A percentile compares a stretch with the other conserved stretches of the same genome.
Evolutionary conservation across 108 stramenopile species (phyloP).

Genomic region (Phaeodactylum tricornutum): DNA sequence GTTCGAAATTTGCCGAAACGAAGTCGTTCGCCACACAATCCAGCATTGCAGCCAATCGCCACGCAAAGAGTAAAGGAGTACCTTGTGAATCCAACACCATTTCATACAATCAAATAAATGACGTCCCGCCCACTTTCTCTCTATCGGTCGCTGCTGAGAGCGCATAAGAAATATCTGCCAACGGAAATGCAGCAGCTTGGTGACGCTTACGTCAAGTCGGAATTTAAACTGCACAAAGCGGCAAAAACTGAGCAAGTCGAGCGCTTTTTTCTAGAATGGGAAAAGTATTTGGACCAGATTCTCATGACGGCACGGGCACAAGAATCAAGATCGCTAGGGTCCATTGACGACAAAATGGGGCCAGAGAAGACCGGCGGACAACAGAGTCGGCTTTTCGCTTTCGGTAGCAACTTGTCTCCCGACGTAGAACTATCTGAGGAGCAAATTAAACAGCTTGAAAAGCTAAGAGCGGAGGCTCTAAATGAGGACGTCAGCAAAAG

Average conservation of each 20-base stretch:
- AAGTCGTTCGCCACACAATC: too few species aligned
- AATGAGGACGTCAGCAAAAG: too few species aligned
- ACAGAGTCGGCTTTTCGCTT: slow-evolving; percentile 7
- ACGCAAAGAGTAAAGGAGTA: too few species aligned
- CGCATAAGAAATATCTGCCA: slow-evolving; percentile 56
- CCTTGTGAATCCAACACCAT: too few species aligned
- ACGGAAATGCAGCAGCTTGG: slow-evolving; percentile 49
- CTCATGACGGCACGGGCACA: slow-evolving; percentile 36
- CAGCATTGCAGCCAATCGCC: too few species aligned
- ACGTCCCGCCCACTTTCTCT: too few species aligned
- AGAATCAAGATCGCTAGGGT: slow-evolving; percentile 17
- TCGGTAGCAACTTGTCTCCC: slow-evolving; percentile 43
- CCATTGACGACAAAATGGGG: slow-evolving; percentile 12
- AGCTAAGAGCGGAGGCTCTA: slow-evolving; percentile 45
- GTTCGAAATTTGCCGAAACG: too few species aligned
- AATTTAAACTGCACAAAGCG: slow-evolving; percentile 63
- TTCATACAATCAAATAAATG: too few species aligned
- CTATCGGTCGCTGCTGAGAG: slow-evolving; percentile 50
- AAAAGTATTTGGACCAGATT: slow-evolving; percentile 49
- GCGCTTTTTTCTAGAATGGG: slow-evolving; percentile 54
- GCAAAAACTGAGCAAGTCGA: slow-evolving; percentile 42
- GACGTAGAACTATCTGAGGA: slow-evolving; percentile 51
- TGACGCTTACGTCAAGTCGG: slow-evolving; percentile 64
- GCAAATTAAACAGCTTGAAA: slow-evolving; percentile 50
- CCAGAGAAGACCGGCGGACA: slow-evolving; percentile 2